Evolutionary conservation across 371 early-diverging fungal genomes (phyloP), one percentile per base, ranked within the genome.

Genomic region (Mucor circinelloides): DNA sequence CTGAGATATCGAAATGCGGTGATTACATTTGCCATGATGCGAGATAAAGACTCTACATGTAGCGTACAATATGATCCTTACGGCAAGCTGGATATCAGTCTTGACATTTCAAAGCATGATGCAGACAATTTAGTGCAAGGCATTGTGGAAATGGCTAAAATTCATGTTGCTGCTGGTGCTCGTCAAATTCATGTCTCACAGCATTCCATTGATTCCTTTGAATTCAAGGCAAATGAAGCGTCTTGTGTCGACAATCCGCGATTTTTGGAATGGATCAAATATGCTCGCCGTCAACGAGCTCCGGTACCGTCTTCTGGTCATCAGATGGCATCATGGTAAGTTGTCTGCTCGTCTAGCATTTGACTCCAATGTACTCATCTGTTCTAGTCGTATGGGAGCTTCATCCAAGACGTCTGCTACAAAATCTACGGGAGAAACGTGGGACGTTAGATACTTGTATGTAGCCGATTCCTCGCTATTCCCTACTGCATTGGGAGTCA

Each of bases 401-500:
- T 71, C 71, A 36, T 79, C 87, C 42, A 64, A 66, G 23, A 66
- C 64, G 2, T 85, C 86, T 2, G 92, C 75, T 27, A 79, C 85
- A 9, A 82, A 89, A 46, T 87, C 89, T 0, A 79, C 77, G 1
- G 91, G 92, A 3, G 82, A 89, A 63, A 81, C 85, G 2, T 91
- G 87, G 86, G 91, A 90, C 60, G 77, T 86, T 54, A 72, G 83
- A 64, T 76, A 81, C 23, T 74, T 92, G n/a, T 91, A 84, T 64
- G 88, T 91, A 1, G 82, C 87, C 5, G 91, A 91, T 68, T 87
- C 89, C 1, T 83, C 83, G 5, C 32, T 87, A 40, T 89, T 90
- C 71, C 91, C 92, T 2, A 85, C 90, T 2, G 77, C 85, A 3
- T 76, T 86, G 23, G 92, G 92, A 59, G 89, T 91, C 59, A 88